Evolutionary conservation across 129 eudicot genomes (phyloP).

Genomic region (Mikania micrantha): DNA sequence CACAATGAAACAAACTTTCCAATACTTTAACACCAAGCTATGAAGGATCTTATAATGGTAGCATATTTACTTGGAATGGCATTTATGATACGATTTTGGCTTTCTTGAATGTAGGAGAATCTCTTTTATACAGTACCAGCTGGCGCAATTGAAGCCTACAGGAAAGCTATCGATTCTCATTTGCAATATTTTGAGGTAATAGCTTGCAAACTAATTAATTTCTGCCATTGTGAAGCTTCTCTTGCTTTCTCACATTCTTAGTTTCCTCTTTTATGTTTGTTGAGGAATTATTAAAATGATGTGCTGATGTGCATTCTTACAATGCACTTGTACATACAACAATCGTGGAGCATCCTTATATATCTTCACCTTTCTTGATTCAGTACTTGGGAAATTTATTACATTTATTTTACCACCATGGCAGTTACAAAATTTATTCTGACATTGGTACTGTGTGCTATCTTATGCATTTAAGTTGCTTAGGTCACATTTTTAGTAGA

Average conservation of each 20-base stretch:
- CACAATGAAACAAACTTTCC: slow-evolving; percentile 1
- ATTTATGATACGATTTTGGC: not conserved
- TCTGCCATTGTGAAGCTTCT: not conserved
- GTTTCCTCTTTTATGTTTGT: not conserved
- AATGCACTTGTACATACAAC: too few species aligned
- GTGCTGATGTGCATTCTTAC: too few species aligned
- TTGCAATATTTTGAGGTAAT: slow-evolving; percentile 57
- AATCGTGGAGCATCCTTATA: not conserved
- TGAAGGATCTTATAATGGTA: slow-evolving; percentile 2
- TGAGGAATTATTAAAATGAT: not conserved
- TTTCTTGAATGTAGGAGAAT: slow-evolving; percentile 52
- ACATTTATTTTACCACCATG: not conserved
- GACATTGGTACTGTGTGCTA: not conserved
- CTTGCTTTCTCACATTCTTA: not conserved
- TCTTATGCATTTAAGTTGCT: slow-evolving; percentile 3
- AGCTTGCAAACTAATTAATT: not conserved
- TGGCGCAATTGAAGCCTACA: slow-evolving; percentile 82
- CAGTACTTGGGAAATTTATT: not conserved
- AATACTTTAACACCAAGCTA: not conserved
- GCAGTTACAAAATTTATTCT: not conserved
- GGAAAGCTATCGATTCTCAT: slow-evolving; percentile 64
- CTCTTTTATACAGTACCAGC: slow-evolving; percentile 74
- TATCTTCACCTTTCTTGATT: not conserved
- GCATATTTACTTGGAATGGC: slow-evolving; percentile 3
- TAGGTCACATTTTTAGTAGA: not conserved